A percentile compares a stretch with the other conserved stretches of the same genome.
Conservation (phyloP, 805 yeast genomes). For the Starmerella sp. region DNA sequence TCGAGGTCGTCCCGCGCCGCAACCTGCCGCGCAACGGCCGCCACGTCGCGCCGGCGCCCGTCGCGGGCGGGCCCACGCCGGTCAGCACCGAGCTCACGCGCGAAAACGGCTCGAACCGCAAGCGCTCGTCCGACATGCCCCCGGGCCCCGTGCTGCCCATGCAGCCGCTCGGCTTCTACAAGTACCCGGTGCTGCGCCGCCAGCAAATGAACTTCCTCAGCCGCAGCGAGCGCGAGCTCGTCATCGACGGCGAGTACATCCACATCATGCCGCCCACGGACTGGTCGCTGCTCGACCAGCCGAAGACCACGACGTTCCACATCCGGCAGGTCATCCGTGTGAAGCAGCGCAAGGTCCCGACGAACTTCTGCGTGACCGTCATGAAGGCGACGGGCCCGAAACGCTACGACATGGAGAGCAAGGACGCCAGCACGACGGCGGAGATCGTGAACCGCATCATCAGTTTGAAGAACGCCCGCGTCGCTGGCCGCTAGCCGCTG, state of each 20-base stretch:
- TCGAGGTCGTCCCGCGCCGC: constrained; percentile 1
- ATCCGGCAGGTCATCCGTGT: constrained; percentile 62
- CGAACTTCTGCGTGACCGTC: constrained; percentile 71
- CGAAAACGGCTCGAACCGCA: neutral
- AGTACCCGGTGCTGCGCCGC: constrained; percentile 80
- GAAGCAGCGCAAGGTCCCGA: constrained; percentile 65
- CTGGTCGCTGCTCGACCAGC: constrained; percentile 54
- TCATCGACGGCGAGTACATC: constrained; percentile 88
- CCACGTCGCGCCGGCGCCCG: neutral
- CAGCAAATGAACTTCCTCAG: constrained; percentile 75
- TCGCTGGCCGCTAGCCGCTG: neutral
- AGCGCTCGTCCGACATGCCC: constrained; percentile 4
- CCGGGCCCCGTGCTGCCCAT: constrained; percentile 18
- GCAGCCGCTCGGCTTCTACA: constrained; percentile 46
- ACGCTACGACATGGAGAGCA: constrained; percentile 79
- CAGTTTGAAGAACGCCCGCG: constrained; percentile 11
- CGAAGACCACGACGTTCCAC: constrained; percentile 80
- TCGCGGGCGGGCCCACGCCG: neutral
- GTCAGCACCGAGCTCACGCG: neutral
- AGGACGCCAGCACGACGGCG: constrained; percentile 44
- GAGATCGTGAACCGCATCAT: constrained; percentile 64
- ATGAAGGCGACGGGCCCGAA: constrained; percentile 58
- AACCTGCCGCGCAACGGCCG: neutral
- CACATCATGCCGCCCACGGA: constrained; percentile 82
- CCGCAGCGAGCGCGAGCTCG: constrained; percentile 69